Base-by-base conservation (phyloP, 2,329 filamentous ascomycete genomes). In the Alternaria consortialis region DNA sequence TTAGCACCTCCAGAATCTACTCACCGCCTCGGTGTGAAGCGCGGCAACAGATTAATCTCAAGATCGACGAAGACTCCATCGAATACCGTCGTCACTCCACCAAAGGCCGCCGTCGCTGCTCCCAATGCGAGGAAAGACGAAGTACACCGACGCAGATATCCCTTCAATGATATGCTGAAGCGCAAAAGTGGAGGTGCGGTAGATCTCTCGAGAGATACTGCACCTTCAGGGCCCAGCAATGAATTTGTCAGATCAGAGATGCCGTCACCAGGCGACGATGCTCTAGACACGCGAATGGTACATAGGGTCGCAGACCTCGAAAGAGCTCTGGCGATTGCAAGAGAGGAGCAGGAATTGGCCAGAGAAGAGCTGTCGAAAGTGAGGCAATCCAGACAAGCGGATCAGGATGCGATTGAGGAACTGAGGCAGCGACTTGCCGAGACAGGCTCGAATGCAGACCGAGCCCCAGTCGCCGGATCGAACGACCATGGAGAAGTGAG, bases 131-230 rank as follows among this genome's bases (percentile, higher is more conserved):
- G 69, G 51, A 77, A 76, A 51, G 74, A 77, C 37, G 72, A 77
- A 42, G 51, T 70, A 12, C 72, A 72, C 25, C 71, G 74, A 11
- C 70, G 67, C 32, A 74, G 69, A 42, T 72, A 72, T 46, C 66
- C 70, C 8, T 70, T 77, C 47, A 73, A 75, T 68, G 73, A 77
- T 40, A 76, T 77, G 68, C 63, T 77, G 7, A 59, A 51, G 55
- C 61, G 56, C 15, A 39, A 46, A 27, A 60, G 52, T 29, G 56
- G 53, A 34, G 52, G 62, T 44, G 53, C 29, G 37, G 36, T 34
- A 47, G 53, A 53, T 17, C 34, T 20, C 11, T 25, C 31, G 7
- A 53, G 44, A 15, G 58, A 60, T 39, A 25, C 36, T 39, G 46
- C 39, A 36, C 37, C 55, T 37, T 25, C 23, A 23, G 25, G 37